Evolutionary conservation across 345 rosid species (phyloP).

Genomic region (Sisymbrium altissimum): DNA sequence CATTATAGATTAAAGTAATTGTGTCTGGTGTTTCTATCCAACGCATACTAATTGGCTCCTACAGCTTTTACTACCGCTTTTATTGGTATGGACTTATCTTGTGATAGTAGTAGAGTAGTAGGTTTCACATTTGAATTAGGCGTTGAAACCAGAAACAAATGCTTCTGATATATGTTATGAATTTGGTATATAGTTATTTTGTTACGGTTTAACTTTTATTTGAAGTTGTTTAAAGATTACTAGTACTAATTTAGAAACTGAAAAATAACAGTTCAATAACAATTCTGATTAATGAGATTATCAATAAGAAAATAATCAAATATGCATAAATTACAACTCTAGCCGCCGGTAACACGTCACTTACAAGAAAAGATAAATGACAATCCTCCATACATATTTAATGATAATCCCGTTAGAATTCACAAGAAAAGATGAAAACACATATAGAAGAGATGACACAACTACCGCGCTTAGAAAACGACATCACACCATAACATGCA

Average conservation of each 20-base stretch:
- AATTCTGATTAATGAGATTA: too few relatives aligned
- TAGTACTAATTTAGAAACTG: too few relatives aligned
- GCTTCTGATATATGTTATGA: background rate
- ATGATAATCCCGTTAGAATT: too few relatives aligned
- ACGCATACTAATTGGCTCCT: background rate
- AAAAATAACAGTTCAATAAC: too few relatives aligned
- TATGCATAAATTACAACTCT: too few relatives aligned
- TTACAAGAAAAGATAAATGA: too few relatives aligned
- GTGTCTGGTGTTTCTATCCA: background rate
- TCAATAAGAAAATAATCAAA: too few relatives aligned
- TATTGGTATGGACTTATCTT: background rate
- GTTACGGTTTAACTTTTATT: too few relatives aligned
- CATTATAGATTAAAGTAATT: background rate
- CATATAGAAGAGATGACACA: constrained; percentile 19
- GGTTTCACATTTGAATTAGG: background rate
- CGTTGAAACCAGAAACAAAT: background rate
- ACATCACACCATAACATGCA: constrained; percentile 22
- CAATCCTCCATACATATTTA: too few relatives aligned
- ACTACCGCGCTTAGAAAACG: constrained; percentile 20
- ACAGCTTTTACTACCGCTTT: background rate
- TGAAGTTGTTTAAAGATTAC: too few relatives aligned
- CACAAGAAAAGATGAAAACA: background rate
- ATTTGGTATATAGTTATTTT: too few relatives aligned
- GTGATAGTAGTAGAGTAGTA: background rate
- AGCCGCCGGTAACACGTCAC: too few relatives aligned